A percentile compares a stretch with the other conserved stretches of the same genome.
Conservation (phyloP, 225 moss, liverwort and hornwort genomes). For the Pseudisothecium myosuroides region DNA sequence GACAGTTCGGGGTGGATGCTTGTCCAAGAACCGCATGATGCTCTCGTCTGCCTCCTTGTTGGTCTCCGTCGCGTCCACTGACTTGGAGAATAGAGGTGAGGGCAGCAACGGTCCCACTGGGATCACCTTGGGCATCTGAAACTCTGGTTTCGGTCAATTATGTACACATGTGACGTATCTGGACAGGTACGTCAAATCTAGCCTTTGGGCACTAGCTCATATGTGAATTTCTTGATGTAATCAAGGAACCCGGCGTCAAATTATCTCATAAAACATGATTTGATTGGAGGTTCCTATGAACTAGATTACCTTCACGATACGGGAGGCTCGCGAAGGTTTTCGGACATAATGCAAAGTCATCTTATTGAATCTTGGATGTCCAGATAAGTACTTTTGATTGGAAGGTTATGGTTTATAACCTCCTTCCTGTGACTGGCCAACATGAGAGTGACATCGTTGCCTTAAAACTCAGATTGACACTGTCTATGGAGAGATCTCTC, state of each 20-base stretch:
- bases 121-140: slow-evolving; percentile 13
- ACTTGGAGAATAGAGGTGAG: neutral
- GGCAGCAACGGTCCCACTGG: slow-evolving; percentile 9
- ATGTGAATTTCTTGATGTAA: neutral
- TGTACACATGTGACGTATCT: neutral
- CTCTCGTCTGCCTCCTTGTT: neutral
- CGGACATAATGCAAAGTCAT: neutral
- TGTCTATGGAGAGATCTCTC: neutral
- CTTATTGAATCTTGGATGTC: neutral
- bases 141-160: neutral
- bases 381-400: neutral
- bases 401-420: neutral
- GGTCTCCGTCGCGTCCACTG: neutral
- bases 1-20: neutral
- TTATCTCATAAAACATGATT: neutral
- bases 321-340: neutral
- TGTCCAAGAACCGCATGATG: slow-evolving; percentile 4
- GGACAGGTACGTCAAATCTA: neutral
- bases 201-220: neutral
- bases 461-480: neutral
- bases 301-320: neutral
- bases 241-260: neutral
- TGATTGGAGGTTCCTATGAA: neutral
- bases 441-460: neutral
- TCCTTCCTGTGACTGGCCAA: neutral